These are phyloP conservation scores for Allantophomopsis lycopodina DNA, from an alignment of 2,329 filamentous ascomycete species.

Conservation along the genomic window DNA sequence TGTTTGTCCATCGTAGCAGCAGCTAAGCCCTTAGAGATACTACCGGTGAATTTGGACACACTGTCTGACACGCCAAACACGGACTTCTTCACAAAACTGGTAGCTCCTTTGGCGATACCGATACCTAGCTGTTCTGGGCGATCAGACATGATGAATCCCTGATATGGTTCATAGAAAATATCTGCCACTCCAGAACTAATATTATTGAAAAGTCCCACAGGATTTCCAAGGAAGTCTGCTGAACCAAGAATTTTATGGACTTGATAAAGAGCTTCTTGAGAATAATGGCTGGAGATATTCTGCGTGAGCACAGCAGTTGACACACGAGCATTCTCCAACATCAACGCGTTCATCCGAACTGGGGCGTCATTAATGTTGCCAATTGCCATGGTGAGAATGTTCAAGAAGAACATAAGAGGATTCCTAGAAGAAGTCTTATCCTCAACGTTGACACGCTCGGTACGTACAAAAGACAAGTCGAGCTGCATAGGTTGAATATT, in stretches of 20 bases:
- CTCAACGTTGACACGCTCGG: constrained; percentile 90
- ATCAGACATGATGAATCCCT: constrained; percentile 92
- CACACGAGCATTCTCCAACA: constrained; percentile 89
- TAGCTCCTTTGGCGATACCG: constrained; percentile 91
- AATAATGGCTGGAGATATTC: constrained; percentile 89
- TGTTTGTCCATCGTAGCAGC: constrained; percentile 96
- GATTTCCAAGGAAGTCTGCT: constrained; percentile 94
- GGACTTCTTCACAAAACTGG: constrained; percentile 95
- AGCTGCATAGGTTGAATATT: constrained; percentile 98
- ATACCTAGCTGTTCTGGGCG: constrained; percentile 88
- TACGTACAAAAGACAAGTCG: constrained; percentile 92
- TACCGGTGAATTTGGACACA: constrained; percentile 95
- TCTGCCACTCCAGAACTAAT: constrained; percentile 94
- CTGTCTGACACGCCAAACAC: constrained; percentile 96
- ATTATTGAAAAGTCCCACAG: constrained; percentile 95
- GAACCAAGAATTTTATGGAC: constrained; percentile 96
- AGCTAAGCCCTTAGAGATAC: constrained; percentile 89
- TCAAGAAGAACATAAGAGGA: constrained; percentile 97
- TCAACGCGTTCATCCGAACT: constrained; percentile 80
- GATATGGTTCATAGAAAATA: constrained; percentile 99
- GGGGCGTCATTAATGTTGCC: constrained; percentile 98
- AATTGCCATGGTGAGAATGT: constrained; percentile 98
- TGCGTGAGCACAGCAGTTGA: constrained; percentile 72
- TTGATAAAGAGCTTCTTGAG: constrained; percentile 89
- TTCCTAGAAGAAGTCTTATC: constrained; percentile 85